Evolutionary conservation across 2,329 filamentous ascomycete species (phyloP).

Genomic region (Aureobasidium melanogenum): DNA sequence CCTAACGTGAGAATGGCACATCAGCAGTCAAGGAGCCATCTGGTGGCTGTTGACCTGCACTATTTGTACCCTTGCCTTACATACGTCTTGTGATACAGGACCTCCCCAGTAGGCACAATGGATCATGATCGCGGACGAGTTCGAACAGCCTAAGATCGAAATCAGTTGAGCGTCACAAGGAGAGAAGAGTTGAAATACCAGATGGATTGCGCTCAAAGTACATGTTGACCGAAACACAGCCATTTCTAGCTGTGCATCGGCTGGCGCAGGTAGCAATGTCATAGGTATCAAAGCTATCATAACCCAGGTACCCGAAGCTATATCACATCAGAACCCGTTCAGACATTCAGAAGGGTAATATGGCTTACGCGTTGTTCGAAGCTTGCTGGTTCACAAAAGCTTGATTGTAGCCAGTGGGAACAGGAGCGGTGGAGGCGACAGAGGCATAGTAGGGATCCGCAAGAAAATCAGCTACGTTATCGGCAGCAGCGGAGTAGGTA

Average conservation of each 20-base stretch:
- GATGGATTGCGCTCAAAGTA: slow-evolving; percentile 14
- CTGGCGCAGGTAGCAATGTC: slow-evolving; percentile 1
- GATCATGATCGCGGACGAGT: slow-evolving; percentile 13
- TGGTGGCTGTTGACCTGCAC: too few species aligned
- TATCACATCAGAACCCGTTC: too few species aligned
- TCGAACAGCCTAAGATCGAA: slow-evolving; percentile 9
- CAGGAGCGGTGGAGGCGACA: slow-evolving; percentile 14
- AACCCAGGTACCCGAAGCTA: not conserved
- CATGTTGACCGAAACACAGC: slow-evolving; percentile 14
- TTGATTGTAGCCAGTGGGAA: slow-evolving; percentile 15
- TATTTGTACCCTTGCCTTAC: too few species aligned
- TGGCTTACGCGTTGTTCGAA: slow-evolving; percentile 10
- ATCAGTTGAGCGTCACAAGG: not conserved
- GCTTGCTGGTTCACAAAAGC: slow-evolving; percentile 14
- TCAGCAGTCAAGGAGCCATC: too few species aligned
- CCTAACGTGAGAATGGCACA: too few species aligned
- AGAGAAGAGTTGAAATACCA: not conserved
- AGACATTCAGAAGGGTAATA: too few species aligned
- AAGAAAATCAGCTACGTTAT: slow-evolving; percentile 14
- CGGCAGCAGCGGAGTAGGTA: slow-evolving; percentile 5
- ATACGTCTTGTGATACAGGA: slow-evolving; percentile 15
- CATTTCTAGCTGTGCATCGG: not conserved
- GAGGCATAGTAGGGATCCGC: slow-evolving; percentile 14
- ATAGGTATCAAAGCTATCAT: slow-evolving; percentile 11
- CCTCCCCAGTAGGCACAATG: slow-evolving; percentile 27